Base-by-base conservation (phyloP, 352 stramenopile genomes). In the Phytopythium boreale region DNA sequence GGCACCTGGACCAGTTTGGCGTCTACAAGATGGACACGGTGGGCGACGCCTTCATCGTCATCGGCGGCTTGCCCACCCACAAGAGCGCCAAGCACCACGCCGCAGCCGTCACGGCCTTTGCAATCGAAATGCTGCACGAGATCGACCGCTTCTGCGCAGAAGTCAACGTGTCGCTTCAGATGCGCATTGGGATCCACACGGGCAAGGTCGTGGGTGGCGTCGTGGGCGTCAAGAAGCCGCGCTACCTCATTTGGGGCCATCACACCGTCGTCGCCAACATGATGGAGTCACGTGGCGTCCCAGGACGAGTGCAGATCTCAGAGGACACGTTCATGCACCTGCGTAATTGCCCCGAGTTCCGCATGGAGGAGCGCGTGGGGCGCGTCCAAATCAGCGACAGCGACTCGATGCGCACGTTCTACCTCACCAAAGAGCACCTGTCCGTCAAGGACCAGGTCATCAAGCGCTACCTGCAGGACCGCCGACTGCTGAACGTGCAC, bases 21-120 rank as follows among this genome's bases (percentile, higher is more conserved):
- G 77, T 96, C 14, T 96, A 95, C 77, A 95, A 95, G 56, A 89
- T 96, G 77, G 87, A 93, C 65, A 96, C 87, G 0, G 83, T 96
- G 0, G 86, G 88, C 15, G 86, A 95, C 66, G 88, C 84, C 2
- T 96, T 94, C 58, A 92, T 96, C 34, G 88, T 93, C 39, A 80
- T 95, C 14, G 86, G 80, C 5, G 86, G 82, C 0, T 49, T 96
- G 15, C 81, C 85, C 14, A 79, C 74, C 29, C 79, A 92, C 69
- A 90, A 88, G 66, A 92, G 80, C 57, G 71, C 79, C 47, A 80
- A 87, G 56, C 70, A 92, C 49, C 84, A 95, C 49, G 82, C 84
- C 6, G 77, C 85, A 15, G 87, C 84, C 19, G 84, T 95, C 60
- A 71, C 87, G 14, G 84, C 80, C 17, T 95, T 94, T 61, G 88